A percentile compares a stretch with the other conserved stretches of the same genome.
These are phyloP conservation scores for Alternaria gansuensis DNA, from an alignment of 2,329 filamentous ascomycete species.

Conservation along the genomic window DNA sequence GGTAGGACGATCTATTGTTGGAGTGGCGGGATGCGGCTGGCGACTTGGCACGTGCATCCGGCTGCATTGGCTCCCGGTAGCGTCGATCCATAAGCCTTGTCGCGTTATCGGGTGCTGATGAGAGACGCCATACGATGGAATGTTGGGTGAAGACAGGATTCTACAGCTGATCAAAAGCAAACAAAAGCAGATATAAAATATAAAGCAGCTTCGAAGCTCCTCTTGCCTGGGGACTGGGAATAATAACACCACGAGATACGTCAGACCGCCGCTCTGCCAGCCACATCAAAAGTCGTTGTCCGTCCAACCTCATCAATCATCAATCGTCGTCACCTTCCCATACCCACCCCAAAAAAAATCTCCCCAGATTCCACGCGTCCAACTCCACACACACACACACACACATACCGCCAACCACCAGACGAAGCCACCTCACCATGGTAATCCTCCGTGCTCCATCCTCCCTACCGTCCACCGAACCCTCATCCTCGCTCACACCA, in stretches of 20 bases:
- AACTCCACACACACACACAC: constrained; percentile 3
- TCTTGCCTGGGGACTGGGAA: neutral
- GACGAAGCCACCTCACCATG: constrained; percentile 18
- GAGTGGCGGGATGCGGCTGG: constrained; percentile 22
- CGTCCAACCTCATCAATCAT: constrained; percentile 12
- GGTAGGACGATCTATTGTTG: constrained; percentile 27
- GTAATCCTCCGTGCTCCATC: constrained; percentile 43
- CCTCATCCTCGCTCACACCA: constrained; percentile 31
- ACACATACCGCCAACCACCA: neutral
- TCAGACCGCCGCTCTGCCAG: constrained; percentile 3
- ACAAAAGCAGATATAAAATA: neutral
- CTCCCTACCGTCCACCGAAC: constrained; percentile 27
- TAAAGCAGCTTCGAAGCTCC: neutral
- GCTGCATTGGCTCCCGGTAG: constrained; percentile 12
- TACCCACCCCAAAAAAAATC: constrained; percentile 11
- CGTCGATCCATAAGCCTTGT: constrained; percentile 20
- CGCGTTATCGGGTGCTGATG: constrained; percentile 1
- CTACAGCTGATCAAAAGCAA: constrained; percentile 4
- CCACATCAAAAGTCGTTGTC: constrained; percentile 12
- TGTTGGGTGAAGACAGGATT: neutral
- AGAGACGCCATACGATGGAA: neutral
- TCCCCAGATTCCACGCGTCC: constrained; percentile 20
- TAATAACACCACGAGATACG: neutral
- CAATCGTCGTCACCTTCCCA: constrained; percentile 5
- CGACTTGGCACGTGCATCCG: constrained; percentile 18